Evolutionary conservation across 495 filamentous ascomycete genomes (phyloP), one percentile per base, ranked within the genome.

Genomic region (Acidiella bohemica): DNA sequence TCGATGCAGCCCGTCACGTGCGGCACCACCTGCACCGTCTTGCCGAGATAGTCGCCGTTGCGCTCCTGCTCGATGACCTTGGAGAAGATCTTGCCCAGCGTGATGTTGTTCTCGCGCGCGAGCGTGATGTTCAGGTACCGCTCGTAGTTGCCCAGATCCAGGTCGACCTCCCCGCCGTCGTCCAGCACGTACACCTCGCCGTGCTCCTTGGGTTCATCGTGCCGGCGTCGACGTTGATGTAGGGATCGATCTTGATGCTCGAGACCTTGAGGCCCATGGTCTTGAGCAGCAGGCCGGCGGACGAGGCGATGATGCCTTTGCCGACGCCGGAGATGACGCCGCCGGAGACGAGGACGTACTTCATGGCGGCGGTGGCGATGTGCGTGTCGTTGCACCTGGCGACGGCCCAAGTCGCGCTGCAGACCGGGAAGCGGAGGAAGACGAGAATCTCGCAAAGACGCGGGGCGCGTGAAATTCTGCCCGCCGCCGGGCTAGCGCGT

Each of bases 121-220:
- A 93, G 70, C 8, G 76, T 79, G 40, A 82, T 68, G 46, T 75
- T 70, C 32, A 83, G 70, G 50, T 82, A 84, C 16, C 85, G 70
- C 62, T 96, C 88, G 59, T 97, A 97, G 65, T 96, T 95, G 29
- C 90, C 90, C 14, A 97, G 72, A 59, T 97, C 90, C 9, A 97
- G 72, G 60, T 97, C 90, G 36, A 76, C 73, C 62, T 93, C 84
- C 39, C 78, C 81, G 34, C 80, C 79, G 51, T 85, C 81, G 55
- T 78, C 68, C 26, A 77, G 67, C 17, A 84, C 80, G 47, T 77
- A 86, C 38, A 76, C 72, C 55, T 85, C 80, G 25, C 80, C 80
- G 48, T 67, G 83, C 81, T 87, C 82, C 36, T 67, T 78, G 22
- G 83, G 44, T 72, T 72, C 78, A 82, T 84, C 22, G 72, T 73